phyloP scores from a whole-genome alignment of 148 eudicot species.

The Chenopodium suecicum region DNA sequence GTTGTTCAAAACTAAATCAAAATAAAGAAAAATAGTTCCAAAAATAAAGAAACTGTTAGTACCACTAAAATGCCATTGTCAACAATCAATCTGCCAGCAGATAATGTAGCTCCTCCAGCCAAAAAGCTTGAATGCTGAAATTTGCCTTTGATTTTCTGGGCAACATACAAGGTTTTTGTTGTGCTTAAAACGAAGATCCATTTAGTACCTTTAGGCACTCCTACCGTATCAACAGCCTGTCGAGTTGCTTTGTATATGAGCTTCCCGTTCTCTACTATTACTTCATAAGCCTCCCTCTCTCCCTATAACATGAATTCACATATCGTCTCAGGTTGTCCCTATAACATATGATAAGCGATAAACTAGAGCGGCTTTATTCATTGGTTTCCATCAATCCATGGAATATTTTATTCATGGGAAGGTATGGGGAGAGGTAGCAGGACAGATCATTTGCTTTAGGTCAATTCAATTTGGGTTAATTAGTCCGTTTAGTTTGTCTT shows the following conservation, averaged over 20 bases:
- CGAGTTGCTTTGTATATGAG: conserved; percentile 42
- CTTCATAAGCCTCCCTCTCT: conserved; percentile 69
- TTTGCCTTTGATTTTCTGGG: conserved; percentile 56
- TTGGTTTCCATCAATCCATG: no score
- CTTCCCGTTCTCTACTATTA: conserved; percentile 49
- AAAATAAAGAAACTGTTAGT: neutral
- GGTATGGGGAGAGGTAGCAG: no score
- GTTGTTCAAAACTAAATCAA: neutral
- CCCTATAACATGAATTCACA: conserved; percentile 29
- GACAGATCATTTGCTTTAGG: no score
- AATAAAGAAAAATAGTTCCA: neutral
- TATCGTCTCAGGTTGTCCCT: neutral
- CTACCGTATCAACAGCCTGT: conserved; percentile 47
- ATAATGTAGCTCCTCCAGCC: conserved; percentile 80
- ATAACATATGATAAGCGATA: no score
- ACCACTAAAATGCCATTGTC: conserved; percentile 63
- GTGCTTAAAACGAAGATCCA: conserved; percentile 82
- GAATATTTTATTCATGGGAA: no score
- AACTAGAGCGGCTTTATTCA: no score
- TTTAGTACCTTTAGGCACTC: conserved; percentile 46
- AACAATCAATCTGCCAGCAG: conserved; percentile 73
- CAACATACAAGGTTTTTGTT: conserved; percentile 56
- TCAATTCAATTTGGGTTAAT: no score
- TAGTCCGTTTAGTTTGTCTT: no score
- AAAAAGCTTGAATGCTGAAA: conserved; percentile 87